Base-by-base conservation (phyloP, 2,329 filamentous ascomycete species). In the Whalleya microplaca region DNA sequence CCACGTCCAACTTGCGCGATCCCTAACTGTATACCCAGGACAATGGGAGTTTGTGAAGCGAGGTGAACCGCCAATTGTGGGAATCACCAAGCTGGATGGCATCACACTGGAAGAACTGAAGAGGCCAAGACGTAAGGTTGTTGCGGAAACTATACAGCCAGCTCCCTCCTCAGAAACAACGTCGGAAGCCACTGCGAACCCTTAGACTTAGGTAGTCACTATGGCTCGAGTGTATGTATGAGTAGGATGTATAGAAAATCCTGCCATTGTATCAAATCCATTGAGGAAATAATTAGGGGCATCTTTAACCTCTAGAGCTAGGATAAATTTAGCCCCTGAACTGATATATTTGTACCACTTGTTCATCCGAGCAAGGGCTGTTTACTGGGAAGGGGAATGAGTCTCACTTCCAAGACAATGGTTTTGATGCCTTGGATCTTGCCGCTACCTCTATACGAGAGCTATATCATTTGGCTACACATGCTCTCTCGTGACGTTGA, bases 21-120 rank as follows among this genome's bases (percentile, higher is more conserved):
- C 9, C 23, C 59, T 68, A 55, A 69, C 56, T 43, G 45, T 14
- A 21, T 48, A 14, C 46, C 14, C 53, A 90, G 90, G 90, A 2
- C 81, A 89, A 71, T 99, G 92, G 79, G 92, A 97, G 71, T 96
- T 98, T 71, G 92, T 97, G 32, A 92, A 88, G 80, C 97, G 91
- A 76, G 92, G 92, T 7, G 95, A 97, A 67, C 82, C 92, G 2
- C 87, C 95, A 0, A 84, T 96, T 40, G 94, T 99, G 71, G 95
- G 95, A 27, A 86, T 97, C 61, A 98, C 93, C 19, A 97, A 96
- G 75, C 77, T 99, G 52, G 81, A 92, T 57, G 92, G 92, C 8
- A 74, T 96, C 23, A 96, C 92, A 20, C 75, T 94, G 68, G 91
- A 94, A 66, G 88, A 90, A 42, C 77, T 99, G 71, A 95, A 92